A percentile compares a stretch with the other conserved stretches of the same genome.
Conservation (phyloP, 371 early-diverging fungal species). For the Syncephalastrum monosporum region DNA sequence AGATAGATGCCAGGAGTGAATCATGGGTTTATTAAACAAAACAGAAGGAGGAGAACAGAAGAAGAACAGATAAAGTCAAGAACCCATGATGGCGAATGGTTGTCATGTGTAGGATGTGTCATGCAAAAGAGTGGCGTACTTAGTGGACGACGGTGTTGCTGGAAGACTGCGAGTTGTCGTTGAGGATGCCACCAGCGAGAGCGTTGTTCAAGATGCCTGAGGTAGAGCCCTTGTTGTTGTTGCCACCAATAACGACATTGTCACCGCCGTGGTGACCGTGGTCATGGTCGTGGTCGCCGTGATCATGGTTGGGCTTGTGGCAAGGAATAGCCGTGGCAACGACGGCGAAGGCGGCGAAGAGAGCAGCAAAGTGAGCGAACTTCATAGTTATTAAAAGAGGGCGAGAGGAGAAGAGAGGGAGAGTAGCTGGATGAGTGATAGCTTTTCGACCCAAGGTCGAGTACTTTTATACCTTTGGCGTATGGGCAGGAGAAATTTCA, state of each 20-base stretch:
- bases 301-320: not conserved
- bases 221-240: not conserved
- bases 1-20: not conserved
- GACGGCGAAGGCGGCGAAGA: conserved; percentile 9
- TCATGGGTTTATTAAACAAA: conserved; percentile 4
- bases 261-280: conserved; percentile 2
- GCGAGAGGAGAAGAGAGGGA: not conserved
- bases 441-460: too few species aligned
- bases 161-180: not conserved
- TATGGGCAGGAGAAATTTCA: too few species aligned
- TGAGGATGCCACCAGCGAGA: not conserved
- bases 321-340: conserved; percentile 10
- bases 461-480: too few species aligned
- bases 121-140: not conserved
- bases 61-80: not conserved
- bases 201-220: too few species aligned
- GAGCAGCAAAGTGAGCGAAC: conserved; percentile 14
- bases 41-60: conserved; percentile 2
- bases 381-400: conserved; percentile 11
- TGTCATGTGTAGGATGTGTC: not conserved
- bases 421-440: conserved; percentile 1
- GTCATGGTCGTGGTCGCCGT: not conserved
- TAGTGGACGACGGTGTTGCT: not conserved
- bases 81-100: conserved; percentile 5
- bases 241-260: not conserved